A percentile compares a stretch with the other conserved stretches of the same genome.
Conservation (phyloP, 1,284 basidiomycete species). For the Naganishia sp. region DNA sequence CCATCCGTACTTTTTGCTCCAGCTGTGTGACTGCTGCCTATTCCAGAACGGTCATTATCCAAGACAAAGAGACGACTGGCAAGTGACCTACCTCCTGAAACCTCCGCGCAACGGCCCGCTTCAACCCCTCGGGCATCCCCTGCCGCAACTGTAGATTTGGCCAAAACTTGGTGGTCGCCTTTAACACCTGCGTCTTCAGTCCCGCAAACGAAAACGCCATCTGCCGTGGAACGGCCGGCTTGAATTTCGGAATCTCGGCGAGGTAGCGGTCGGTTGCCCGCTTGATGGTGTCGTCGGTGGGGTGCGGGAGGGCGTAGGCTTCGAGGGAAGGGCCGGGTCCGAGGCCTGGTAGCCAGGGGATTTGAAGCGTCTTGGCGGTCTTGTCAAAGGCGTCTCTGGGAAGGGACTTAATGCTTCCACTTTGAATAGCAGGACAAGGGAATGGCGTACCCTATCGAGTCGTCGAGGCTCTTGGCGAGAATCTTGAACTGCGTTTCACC, state of each 20-base stretch:
- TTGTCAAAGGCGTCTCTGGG: conserved; percentile 72
- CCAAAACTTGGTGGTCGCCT: conserved; percentile 33
- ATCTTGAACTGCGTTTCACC: conserved; percentile 65
- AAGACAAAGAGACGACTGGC: neutral
- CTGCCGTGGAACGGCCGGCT: conserved; percentile 52
- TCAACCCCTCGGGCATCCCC: conserved; percentile 34
- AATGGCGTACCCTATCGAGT: conserved; percentile 64
- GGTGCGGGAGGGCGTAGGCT: conserved; percentile 55
- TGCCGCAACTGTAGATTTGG: conserved; percentile 26
- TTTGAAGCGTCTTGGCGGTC: conserved; percentile 66
- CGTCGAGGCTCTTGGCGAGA: conserved; percentile 73
- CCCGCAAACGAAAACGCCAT: conserved; percentile 76
- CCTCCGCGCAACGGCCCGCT: conserved; percentile 60
- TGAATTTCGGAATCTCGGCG: conserved; percentile 55
- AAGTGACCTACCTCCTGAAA: conserved; percentile 61
- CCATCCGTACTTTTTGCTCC: conserved; percentile 69
- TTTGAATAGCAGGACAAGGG: too few relatives aligned
- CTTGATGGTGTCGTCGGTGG: conserved; percentile 29
- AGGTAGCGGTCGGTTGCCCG: conserved; percentile 38
- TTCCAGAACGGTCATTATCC: neutral
- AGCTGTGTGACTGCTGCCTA: conserved; percentile 69
- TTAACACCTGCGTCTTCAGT: conserved; percentile 63
- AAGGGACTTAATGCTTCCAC: conserved; percentile 16
- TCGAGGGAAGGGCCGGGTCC: conserved; percentile 79
- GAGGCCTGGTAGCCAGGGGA: conserved; percentile 62